Evolutionary conservation across 1,284 basidiomycete genomes (phyloP).

Genomic region (Testicularia cyperi): DNA sequence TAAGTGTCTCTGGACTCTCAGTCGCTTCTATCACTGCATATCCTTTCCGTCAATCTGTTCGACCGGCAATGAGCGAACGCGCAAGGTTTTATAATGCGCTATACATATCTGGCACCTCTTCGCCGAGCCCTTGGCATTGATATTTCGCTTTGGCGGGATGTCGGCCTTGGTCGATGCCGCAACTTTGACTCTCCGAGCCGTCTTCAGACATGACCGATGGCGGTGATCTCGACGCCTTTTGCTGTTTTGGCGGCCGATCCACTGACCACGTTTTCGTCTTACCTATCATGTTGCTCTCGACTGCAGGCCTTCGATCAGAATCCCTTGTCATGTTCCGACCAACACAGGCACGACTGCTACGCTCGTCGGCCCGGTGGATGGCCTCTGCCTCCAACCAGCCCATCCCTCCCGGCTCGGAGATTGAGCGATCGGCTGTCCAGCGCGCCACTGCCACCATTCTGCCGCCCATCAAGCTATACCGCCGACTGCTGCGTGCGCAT

Average conservation of each 20-base stretch:
- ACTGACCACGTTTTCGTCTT: no score
- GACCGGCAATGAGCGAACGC: constrained; percentile 47
- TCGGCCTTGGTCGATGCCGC: constrained; percentile 41
- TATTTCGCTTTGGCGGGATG: constrained; percentile 24
- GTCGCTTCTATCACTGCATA: not conserved
- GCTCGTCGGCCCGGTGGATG: constrained; percentile 12
- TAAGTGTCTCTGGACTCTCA: no score
- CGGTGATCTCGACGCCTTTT: not conserved
- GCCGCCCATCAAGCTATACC: constrained; percentile 55
- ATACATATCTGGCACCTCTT: constrained; percentile 47
- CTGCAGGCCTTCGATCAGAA: no score
- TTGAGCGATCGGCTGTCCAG: constrained; percentile 16
- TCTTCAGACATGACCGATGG: no score
- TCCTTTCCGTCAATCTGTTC: no score
- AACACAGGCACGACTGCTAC: constrained; percentile 6
- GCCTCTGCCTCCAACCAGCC: constrained; percentile 31
- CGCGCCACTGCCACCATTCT: constrained; percentile 42
- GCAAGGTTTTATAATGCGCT: constrained; percentile 46
- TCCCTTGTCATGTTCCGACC: constrained; percentile 33
- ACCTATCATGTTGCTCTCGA: no score
- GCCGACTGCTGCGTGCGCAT: constrained; percentile 54
- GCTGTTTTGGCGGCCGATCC: no score
- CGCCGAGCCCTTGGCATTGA: constrained; percentile 38
- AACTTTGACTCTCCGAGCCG: constrained; percentile 41
- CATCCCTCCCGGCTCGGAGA: constrained; percentile 22